Evolutionary conservation across 495 filamentous ascomycete species (phyloP).

Genomic region (Geoglossum glabrum): DNA sequence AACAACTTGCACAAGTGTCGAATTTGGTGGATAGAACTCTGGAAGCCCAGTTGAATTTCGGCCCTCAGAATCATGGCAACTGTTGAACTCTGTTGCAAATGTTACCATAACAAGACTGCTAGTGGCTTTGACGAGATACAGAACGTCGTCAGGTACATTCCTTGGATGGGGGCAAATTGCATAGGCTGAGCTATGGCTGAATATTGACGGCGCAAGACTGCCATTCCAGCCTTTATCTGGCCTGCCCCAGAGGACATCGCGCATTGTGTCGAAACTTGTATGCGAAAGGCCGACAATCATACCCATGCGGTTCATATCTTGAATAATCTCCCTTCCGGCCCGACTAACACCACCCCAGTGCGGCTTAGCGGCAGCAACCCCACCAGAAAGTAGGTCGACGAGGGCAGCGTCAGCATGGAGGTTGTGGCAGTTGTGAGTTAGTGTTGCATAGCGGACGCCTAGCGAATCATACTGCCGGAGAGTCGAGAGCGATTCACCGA

Average conservation of each 20-base stretch:
- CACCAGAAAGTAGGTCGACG: slow-evolving; percentile 11
- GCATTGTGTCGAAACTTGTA: slow-evolving; percentile 44
- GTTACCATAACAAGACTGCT: slow-evolving; percentile 63
- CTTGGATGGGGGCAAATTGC: slow-evolving; percentile 47
- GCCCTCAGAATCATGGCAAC: slow-evolving; percentile 27
- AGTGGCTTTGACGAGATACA: slow-evolving; percentile 36
- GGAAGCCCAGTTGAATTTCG: slow-evolving; percentile 17
- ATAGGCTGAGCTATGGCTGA: slow-evolving; percentile 48
- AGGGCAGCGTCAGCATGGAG: slow-evolving; percentile 71
- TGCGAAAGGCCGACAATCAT: slow-evolving; percentile 64
- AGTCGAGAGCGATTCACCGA: slow-evolving; percentile 66
- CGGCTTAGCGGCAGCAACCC: slow-evolving; percentile 16
- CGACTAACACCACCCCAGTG: slow-evolving; percentile 35
- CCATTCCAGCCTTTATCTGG: slow-evolving; percentile 20
- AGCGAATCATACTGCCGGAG: slow-evolving; percentile 53
- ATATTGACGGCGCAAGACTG: slow-evolving; percentile 45
- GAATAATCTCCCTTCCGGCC: slow-evolving; percentile 41
- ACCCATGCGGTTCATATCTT: slow-evolving; percentile 64
- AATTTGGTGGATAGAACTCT: slow-evolving; percentile 31
- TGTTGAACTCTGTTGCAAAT: slow-evolving; percentile 62
- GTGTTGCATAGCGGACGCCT: slow-evolving; percentile 78
- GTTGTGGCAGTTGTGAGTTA: slow-evolving; percentile 93
- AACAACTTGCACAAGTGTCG: slow-evolving; percentile 62
- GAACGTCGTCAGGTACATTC: slow-evolving; percentile 52
- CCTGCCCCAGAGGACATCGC: slow-evolving; percentile 36